phyloP scores from a whole-genome alignment of 192 early-diverging fungal species.

The Funneliformis geosporum region DNA sequence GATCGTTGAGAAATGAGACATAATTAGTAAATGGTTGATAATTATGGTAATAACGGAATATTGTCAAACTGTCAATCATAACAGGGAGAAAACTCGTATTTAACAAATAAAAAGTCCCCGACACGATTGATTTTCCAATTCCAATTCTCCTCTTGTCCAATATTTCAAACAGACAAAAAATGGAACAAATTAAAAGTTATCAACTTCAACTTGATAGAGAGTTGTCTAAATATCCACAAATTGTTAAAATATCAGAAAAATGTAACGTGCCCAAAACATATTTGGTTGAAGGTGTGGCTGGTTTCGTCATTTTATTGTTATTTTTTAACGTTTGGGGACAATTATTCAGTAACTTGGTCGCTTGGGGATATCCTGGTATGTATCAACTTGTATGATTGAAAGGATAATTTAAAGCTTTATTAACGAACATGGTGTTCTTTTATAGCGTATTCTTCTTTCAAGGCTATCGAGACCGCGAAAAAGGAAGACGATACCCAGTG shows the following conservation, averaged over 20 bases:
- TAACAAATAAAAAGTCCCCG: too few relatives aligned
- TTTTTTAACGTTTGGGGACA: constrained; percentile 87
- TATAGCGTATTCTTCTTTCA: constrained; percentile 85
- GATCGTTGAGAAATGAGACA: too few relatives aligned
- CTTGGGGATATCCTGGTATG: constrained; percentile 87
- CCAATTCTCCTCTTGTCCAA: too few relatives aligned
- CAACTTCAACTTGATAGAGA: constrained; percentile 68
- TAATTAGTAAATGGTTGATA: too few relatives aligned
- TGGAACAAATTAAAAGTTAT: constrained; percentile 35
- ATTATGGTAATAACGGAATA: too few relatives aligned
- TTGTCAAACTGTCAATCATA: too few relatives aligned
- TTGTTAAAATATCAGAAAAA: constrained; percentile 67
- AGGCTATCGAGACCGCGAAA: constrained; percentile 81
- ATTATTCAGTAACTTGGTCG: constrained; percentile 82
- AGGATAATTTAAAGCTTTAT: background rate
- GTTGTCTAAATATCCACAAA: constrained; percentile 66
- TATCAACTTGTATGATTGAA: background rate
- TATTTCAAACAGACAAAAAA: too few relatives aligned
- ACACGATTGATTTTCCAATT: too few relatives aligned
- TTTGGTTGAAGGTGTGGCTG: constrained; percentile 61
- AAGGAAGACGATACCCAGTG: constrained; percentile 85
- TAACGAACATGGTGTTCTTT: constrained; percentile 1
- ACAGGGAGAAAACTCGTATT: too few relatives aligned
- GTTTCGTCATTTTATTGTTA: constrained; percentile 70
- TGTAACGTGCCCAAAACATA: constrained; percentile 89